Evolutionary conservation across 2,329 filamentous ascomycete genomes (phyloP).

Genomic region (Emmonsiellopsis sp.): DNA sequence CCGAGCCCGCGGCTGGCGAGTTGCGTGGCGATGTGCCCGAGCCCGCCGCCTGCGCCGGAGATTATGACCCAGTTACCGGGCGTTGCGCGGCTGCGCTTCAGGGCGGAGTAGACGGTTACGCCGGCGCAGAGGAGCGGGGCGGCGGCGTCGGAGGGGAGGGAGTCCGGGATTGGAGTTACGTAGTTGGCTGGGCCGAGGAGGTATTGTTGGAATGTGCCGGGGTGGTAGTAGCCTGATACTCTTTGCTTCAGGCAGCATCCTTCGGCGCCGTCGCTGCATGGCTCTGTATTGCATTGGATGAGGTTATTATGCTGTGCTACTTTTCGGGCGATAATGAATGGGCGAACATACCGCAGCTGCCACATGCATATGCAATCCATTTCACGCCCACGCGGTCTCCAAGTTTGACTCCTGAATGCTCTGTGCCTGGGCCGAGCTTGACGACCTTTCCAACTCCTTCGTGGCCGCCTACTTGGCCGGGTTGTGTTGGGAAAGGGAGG

Average conservation of each 20-base stretch:
- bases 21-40: slow-evolving; percentile 58
- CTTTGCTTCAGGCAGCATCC: slow-evolving; percentile 48
- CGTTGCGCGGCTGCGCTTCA: slow-evolving; percentile 51
- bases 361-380: slow-evolving; percentile 53
- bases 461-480: slow-evolving; percentile 59
- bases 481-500: slow-evolving; percentile 50
- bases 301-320: slow-evolving; percentile 2
- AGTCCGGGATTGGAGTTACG: slow-evolving; percentile 60
- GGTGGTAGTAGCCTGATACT: slow-evolving; percentile 58
- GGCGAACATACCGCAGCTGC: slow-evolving; percentile 36
- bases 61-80: slow-evolving; percentile 55
- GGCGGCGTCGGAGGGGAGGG: slow-evolving; percentile 49
- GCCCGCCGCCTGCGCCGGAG: slow-evolving; percentile 51
- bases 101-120: slow-evolving; percentile 57
- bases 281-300: slow-evolving; percentile 15
- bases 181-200: slow-evolving; percentile 56
- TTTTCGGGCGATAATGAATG: background rate
- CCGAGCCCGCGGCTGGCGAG: slow-evolving; percentile 53
- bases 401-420: slow-evolving; percentile 49
- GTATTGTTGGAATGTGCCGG: slow-evolving; percentile 67
- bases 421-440: slow-evolving; percentile 54
- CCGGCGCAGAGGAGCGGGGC: slow-evolving; percentile 62
- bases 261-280: slow-evolving; percentile 49
- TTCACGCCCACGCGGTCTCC: slow-evolving; percentile 64
- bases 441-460: slow-evolving; percentile 60